Conservation (phyloP, 2,329 filamentous ascomycete species). For the Aspergillus intermedius region DNA sequence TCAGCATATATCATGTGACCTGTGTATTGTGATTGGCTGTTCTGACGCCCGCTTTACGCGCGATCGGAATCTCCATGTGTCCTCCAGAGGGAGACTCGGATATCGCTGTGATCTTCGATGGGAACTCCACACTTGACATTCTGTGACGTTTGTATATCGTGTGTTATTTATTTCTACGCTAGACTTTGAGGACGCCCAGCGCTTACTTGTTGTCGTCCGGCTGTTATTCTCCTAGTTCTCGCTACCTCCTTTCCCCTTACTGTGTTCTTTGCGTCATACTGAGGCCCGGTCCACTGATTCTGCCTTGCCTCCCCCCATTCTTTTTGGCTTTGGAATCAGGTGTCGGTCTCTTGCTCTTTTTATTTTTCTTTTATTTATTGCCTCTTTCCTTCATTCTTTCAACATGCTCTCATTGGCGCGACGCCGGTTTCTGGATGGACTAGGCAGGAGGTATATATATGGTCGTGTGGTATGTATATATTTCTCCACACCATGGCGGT, state of each 20-base stretch:
- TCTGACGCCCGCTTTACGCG: too few species aligned
- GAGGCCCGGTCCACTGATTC: constrained; percentile 13
- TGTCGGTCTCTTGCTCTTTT: not conserved
- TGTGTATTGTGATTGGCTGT: too few species aligned
- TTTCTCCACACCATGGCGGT: not conserved
- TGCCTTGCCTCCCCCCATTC: constrained; percentile 18
- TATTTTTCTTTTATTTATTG: constrained; percentile 4
- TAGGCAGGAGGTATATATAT: constrained; percentile 44
- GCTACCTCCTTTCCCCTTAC: not conserved
- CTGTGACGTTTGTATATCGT: too few species aligned
- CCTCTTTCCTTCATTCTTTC: constrained; percentile 15
- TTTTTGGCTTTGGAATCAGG: not conserved
- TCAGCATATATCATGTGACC: too few species aligned
- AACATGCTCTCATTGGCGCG: constrained; percentile 37
- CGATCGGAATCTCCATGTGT: too few species aligned
- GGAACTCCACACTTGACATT: too few species aligned
- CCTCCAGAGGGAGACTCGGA: too few species aligned
- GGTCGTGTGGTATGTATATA: constrained; percentile 35
- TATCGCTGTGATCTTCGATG: too few species aligned
- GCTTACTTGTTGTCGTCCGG: too few species aligned
- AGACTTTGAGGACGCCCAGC: too few species aligned
- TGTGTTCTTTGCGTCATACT: constrained; percentile 35
- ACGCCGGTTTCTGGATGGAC: constrained; percentile 37
- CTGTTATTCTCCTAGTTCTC: not conserved
- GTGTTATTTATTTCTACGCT: too few species aligned